Conservation (phyloP, 129 eudicot genomes). For the Pseudognaphalium luteoalbum region DNA sequence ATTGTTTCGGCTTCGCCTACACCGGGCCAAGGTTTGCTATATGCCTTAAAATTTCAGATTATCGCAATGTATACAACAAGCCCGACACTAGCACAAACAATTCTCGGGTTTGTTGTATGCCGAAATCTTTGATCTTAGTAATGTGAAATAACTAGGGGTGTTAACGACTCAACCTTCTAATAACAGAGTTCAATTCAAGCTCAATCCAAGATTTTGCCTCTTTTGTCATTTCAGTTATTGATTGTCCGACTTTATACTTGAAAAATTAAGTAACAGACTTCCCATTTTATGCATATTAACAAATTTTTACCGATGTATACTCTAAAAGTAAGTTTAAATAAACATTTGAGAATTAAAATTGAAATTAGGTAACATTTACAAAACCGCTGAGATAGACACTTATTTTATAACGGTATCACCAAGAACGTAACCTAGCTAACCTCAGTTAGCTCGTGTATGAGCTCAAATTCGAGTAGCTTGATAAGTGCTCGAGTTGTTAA, state of each 20-base stretch:
- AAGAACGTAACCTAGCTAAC: not conserved
- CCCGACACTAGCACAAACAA: not conserved
- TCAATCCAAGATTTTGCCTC: not conserved
- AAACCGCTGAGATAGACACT: too few species aligned
- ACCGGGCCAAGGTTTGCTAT: conserved; percentile 23
- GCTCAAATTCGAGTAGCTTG: not conserved
- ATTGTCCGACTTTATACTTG: too few species aligned
- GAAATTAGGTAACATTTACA: too few species aligned
- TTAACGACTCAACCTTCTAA: not conserved
- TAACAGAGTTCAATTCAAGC: too few species aligned
- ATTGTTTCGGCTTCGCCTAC: conserved; percentile 40
- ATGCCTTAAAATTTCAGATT: not conserved
- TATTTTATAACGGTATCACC: not conserved
- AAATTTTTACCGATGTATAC: too few species aligned
- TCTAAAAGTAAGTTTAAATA: too few species aligned
- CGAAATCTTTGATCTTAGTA: not conserved
- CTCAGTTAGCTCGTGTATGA: not conserved
- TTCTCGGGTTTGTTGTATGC: not conserved
- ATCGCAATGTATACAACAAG: not conserved
- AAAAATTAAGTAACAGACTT: too few species aligned
- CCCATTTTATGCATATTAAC: not conserved
- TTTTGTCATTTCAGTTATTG: not conserved
- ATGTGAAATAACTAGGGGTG: too few species aligned
- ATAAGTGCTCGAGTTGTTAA: not conserved
- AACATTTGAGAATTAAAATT: too few species aligned